Conservation (phyloP, 2,329 filamentous ascomycete genomes). For the Ceratocystis alfenasii region DNA sequence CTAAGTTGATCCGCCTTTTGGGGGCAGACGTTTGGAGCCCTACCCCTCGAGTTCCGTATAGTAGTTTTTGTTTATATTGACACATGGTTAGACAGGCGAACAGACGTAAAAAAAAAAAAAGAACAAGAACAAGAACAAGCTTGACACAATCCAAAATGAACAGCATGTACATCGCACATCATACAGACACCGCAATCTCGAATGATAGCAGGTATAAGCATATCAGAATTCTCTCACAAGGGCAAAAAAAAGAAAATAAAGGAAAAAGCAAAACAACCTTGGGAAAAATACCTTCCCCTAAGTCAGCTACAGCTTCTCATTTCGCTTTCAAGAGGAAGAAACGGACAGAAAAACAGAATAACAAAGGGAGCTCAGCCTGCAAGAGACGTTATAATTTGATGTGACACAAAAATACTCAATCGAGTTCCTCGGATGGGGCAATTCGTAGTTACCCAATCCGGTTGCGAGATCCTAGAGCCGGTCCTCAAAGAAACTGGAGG, state of each 20-base stretch:
- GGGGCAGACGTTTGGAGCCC: not conserved
- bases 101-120: not conserved
- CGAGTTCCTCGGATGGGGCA: conserved; percentile 1
- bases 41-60: not conserved
- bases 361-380: not conserved
- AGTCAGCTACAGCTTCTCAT: too few species aligned
- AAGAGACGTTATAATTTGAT: not conserved
- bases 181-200: not conserved
- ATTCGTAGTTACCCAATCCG: conserved; percentile 9
- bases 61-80: not conserved
- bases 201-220: not conserved
- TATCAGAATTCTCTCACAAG: not conserved
- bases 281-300: too few species aligned
- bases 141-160: not conserved
- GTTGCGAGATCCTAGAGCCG: not conserved
- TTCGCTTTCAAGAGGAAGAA: not conserved
- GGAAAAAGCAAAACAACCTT: not conserved
- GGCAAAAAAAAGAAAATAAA: not conserved
- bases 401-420: conserved; percentile 8
- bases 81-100: not conserved
- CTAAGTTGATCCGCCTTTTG: not conserved
- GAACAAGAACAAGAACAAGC: not conserved
- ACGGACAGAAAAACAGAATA: not conserved
- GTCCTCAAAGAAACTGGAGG: not conserved
- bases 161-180: not conserved